Evolutionary conservation across 1,284 basidiomycete genomes (phyloP), one percentile per base, ranked within the genome.

Genomic region (Ganoderma resinaceum): DNA sequence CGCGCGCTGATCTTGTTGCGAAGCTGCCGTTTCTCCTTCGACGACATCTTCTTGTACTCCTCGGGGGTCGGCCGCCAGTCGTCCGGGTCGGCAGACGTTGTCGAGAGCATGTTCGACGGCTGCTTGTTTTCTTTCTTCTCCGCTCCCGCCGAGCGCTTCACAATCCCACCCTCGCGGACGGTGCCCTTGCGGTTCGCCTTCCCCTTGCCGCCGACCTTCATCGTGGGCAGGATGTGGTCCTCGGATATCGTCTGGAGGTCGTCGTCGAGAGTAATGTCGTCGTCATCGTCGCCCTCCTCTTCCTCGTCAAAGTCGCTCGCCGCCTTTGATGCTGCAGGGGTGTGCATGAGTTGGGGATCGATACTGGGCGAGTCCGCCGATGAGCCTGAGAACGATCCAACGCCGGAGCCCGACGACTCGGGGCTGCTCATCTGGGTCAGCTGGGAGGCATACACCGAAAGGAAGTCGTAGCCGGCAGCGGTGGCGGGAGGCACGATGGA

Each of bases 1-100:
- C 97, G 86, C 1, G 97, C 97, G 74, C 92, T 94, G 72, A 99
- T 97, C 89, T 99, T 99, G 85, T 99, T 99, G 67, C 97, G 83
- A 49, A 99, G 85, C 81, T 99, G 97, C 20, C 97, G 85, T 82
- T 99, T 99, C 83, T 99, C 97, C 83, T 98, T 99, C 78, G 91
- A 93, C 23, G 90, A 91, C 86, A 99, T 93, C 82, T 96, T 98
- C 81, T 95, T 93, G 84, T 98, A 98, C 75, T 97, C 96, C 75
- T 98, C 96, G 0, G 96, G 92, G 20, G 90, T 89, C 0, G 94
- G 94, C 66, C 92, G 85, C 92, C 93, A 94, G 72, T 93, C 92
- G 66, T 91, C 90, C 5, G 89, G 79, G 61, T 89, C 87, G 31
- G 38, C 53, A n/a, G 67, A 87, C 80, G 58, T 89, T 82, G 69